A percentile compares a stretch with the other conserved stretches of the same genome.
Evolutionary conservation across 2,329 filamentous ascomycete genomes (phyloP).

Genomic region (Volutella citrinella): DNA sequence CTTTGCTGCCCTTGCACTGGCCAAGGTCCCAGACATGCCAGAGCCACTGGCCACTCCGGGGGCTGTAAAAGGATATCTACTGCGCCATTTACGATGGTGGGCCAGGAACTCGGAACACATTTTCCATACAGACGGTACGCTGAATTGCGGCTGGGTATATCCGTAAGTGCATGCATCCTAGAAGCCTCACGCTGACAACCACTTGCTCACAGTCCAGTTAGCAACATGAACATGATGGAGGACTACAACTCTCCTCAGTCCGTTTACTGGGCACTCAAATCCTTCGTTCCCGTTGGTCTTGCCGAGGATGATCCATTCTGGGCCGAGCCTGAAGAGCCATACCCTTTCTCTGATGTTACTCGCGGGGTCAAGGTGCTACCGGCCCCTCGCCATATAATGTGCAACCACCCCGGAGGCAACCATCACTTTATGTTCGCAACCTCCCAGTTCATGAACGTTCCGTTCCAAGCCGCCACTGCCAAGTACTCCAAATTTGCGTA

Average conservation of each 20-base stretch:
- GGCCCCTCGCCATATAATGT: slow-evolving; percentile 40
- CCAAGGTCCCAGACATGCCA: slow-evolving; percentile 34
- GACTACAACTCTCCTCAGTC: slow-evolving; percentile 56
- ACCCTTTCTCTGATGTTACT: not conserved
- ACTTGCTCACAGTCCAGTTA: not conserved
- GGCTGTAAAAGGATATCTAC: slow-evolving; percentile 43
- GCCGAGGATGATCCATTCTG: slow-evolving; percentile 3
- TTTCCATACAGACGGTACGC: slow-evolving; percentile 44
- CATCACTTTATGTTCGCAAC: slow-evolving; percentile 14
- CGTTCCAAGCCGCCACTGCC: slow-evolving; percentile 16
- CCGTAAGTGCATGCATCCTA: slow-evolving; percentile 13
- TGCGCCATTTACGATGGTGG: slow-evolving; percentile 52
- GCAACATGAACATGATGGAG: slow-evolving; percentile 51
- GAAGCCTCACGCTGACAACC: not conserved
- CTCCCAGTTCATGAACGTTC: slow-evolving; percentile 7
- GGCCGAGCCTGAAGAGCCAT: slow-evolving; percentile 1
- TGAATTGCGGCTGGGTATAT: slow-evolving; percentile 41
- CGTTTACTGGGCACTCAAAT: slow-evolving; percentile 51
- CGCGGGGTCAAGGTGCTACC: not conserved
- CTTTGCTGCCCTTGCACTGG: slow-evolving; percentile 42
- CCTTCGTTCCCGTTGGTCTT: slow-evolving; percentile 37
- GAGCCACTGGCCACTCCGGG: slow-evolving; percentile 34
- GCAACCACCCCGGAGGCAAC: slow-evolving; percentile 24
- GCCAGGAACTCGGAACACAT: slow-evolving; percentile 33
- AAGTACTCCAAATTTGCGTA: slow-evolving; percentile 45